Evolutionary conservation across 148 eudicot genomes (phyloP).

Genomic region (Chenopodium berlandieri): DNA sequence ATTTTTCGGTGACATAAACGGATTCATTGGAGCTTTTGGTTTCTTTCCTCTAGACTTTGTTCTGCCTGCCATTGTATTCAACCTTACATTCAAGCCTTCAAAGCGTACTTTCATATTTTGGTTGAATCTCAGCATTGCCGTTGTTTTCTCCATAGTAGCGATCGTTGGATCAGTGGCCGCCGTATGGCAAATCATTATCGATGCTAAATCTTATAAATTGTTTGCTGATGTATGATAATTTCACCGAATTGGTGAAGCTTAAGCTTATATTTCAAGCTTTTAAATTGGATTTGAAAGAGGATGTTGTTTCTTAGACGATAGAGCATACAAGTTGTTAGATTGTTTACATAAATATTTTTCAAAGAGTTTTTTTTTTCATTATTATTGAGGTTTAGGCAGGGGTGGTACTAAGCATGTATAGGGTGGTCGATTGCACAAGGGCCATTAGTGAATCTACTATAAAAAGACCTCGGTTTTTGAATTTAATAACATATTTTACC

Average conservation of each 20-base stretch:
- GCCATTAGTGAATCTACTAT: no score
- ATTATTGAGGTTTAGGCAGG: no score
- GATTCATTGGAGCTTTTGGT: constrained; percentile 72
- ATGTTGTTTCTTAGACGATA: no score
- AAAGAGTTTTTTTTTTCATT: no score
- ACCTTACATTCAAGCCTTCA: constrained; percentile 73
- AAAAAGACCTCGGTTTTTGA: no score
- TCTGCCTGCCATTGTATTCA: constrained; percentile 67
- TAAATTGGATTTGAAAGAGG: no score
- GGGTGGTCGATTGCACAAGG: no score
- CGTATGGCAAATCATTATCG: constrained; percentile 69
- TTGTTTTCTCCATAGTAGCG: constrained; percentile 45
- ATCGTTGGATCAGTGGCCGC: constrained; percentile 66
- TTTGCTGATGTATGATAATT: constrained; percentile 48
- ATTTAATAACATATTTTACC: no score
- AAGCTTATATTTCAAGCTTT: no score
- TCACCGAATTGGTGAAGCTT: not conserved
- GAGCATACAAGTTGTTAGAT: no score
- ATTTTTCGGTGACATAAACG: constrained; percentile 77
- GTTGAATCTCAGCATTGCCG: constrained; percentile 51
- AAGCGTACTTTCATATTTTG: constrained; percentile 47
- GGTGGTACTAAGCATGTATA: no score
- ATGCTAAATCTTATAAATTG: constrained; percentile 59
- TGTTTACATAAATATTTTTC: no score
- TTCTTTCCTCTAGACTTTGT: constrained; percentile 81